Conservation (phyloP, 108 stramenopile genomes). For the Skeletonema menzelii region DNA sequence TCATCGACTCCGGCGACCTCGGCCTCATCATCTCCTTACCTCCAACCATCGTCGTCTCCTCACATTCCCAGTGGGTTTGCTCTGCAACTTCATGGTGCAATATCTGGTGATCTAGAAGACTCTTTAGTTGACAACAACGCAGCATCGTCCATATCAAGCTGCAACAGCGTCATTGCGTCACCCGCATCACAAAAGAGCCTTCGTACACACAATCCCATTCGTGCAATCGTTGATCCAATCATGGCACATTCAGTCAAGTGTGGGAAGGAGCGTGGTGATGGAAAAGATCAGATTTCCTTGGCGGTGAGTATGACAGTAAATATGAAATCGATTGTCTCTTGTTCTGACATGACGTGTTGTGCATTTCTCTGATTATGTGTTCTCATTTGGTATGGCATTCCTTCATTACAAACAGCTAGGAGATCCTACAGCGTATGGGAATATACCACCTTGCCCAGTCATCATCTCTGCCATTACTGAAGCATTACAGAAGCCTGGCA, state of each 20-base stretch:
- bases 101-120: not conserved
- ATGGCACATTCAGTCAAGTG: slow-evolving; percentile 48
- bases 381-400: not conserved
- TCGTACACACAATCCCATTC: slow-evolving; percentile 84
- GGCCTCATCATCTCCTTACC: not conserved
- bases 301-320: slow-evolving; percentile 69
- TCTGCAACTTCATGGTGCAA: not conserved
- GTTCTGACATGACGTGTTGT: not conserved
- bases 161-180: not conserved
- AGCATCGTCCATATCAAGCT: not conserved
- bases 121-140: not conserved
- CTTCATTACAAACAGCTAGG: slow-evolving; percentile 54
- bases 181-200: slow-evolving; percentile 67
- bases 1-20: not conserved
- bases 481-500: slow-evolving; percentile 30
- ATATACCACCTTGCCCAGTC: slow-evolving; percentile 58
- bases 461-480: slow-evolving; percentile 57
- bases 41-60: not conserved
- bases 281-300: slow-evolving; percentile 83
- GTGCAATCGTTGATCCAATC: slow-evolving; percentile 84
- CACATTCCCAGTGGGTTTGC: not conserved
- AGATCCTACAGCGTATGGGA: slow-evolving; percentile 78
- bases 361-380: not conserved
- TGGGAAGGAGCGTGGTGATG: slow-evolving; percentile 55
- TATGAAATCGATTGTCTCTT: not conserved